Evolutionary conservation across 306 rosid genomes (phyloP).

Genomic region (Urtica urens): DNA sequence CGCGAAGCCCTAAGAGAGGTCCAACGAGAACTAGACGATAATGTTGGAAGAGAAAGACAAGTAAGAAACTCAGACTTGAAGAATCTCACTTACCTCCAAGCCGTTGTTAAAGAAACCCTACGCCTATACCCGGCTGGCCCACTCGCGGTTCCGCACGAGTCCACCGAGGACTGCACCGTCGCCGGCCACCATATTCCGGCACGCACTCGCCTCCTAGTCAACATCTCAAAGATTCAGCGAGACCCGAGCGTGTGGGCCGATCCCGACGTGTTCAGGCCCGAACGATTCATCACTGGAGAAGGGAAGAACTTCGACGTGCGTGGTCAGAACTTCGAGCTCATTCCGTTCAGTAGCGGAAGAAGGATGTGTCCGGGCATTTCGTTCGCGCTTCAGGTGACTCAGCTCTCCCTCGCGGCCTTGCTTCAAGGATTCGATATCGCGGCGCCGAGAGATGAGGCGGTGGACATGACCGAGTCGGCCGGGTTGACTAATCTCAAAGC

Average conservation of each 20-base stretch:
- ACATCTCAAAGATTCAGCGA: slow-evolving; percentile 17
- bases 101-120: slow-evolving; percentile 21
- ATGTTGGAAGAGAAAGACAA: slow-evolving; percentile 12
- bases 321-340: slow-evolving; percentile 14
- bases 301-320: slow-evolving; percentile 7
- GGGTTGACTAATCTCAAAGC: slow-evolving; percentile 7
- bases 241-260: slow-evolving; percentile 27
- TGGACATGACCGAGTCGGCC: slow-evolving; percentile 11
- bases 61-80: slow-evolving; percentile 20
- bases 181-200: slow-evolving; percentile 13
- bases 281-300: slow-evolving; percentile 16
- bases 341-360: slow-evolving; percentile 30
- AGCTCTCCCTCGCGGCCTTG: slow-evolving; percentile 15
- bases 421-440: slow-evolving; percentile 10
- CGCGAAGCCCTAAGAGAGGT: slow-evolving; percentile 1
- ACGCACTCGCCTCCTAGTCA: slow-evolving; percentile 15
- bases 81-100: slow-evolving; percentile 17
- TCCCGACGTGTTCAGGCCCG: slow-evolving; percentile 15
- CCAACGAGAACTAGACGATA: slow-evolving; percentile 12
- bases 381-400: slow-evolving; percentile 8
- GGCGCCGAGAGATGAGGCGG: not conserved
- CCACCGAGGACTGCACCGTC: slow-evolving; percentile 18
- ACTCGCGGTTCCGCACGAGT: slow-evolving; percentile 9
- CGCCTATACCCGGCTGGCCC: slow-evolving; percentile 23
- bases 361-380: slow-evolving; percentile 26